Conservation (phyloP, 1,284 basidiomycete species). For the Naganishia albida region DNA sequence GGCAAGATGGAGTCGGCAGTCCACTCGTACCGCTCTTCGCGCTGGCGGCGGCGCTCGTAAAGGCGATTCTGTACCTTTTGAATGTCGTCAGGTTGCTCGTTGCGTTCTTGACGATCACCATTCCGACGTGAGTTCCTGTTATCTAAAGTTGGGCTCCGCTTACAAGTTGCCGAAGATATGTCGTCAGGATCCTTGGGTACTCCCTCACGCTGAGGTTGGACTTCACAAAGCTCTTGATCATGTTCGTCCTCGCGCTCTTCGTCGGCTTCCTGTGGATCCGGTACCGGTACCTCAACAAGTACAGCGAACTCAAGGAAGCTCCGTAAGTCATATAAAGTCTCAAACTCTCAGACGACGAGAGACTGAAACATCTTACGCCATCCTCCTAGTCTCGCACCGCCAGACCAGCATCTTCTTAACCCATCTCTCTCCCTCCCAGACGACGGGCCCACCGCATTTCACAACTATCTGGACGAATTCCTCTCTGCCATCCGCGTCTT, state of each 20-base stretch:
- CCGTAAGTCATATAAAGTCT: slow-evolving; percentile 58
- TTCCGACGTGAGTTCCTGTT: slow-evolving; percentile 61
- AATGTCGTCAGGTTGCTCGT: slow-evolving; percentile 71
- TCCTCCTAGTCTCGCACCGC: slow-evolving; percentile 28
- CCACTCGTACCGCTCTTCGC: slow-evolving; percentile 68
- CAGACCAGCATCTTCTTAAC: slow-evolving; percentile 33
- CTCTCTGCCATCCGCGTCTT: slow-evolving; percentile 90
- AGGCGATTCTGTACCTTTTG: slow-evolving; percentile 76
- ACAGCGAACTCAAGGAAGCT: slow-evolving; percentile 77
- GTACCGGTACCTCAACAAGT: slow-evolving; percentile 61
- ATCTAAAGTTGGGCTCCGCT: no score
- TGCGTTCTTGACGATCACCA: slow-evolving; percentile 73
- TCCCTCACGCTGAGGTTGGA: slow-evolving; percentile 86
- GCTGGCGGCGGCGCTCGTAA: slow-evolving; percentile 77
- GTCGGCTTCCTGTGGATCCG: slow-evolving; percentile 78
- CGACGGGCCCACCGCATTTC: slow-evolving; percentile 63
- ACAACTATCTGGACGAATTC: slow-evolving; percentile 94
- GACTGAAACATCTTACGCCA: not conserved
- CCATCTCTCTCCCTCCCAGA: slow-evolving; percentile 27
- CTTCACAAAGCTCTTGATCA: slow-evolving; percentile 79
- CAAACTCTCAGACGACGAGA: not conserved
- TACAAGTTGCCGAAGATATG: slow-evolving; percentile 38
- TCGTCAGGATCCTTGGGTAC: slow-evolving; percentile 70
- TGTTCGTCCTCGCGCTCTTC: slow-evolving; percentile 64
- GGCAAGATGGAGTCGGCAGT: slow-evolving; percentile 43